These are phyloP conservation scores for Eutrema salsugineum DNA, from an alignment of 441 rosid genomes.

Conservation along the genomic window DNA sequence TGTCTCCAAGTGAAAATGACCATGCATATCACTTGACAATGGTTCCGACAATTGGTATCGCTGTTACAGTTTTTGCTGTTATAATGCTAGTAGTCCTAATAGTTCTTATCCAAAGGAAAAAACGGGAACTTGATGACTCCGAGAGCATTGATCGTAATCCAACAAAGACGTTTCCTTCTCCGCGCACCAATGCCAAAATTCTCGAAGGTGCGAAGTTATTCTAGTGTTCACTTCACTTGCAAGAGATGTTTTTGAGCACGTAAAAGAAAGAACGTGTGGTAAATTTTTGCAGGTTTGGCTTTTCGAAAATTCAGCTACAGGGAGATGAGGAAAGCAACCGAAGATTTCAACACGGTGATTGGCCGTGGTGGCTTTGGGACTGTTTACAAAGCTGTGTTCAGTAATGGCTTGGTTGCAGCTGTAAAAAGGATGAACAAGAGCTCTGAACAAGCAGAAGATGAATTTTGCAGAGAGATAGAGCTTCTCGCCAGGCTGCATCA, in stretches of 20 bases:
- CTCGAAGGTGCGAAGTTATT: constrained; percentile 55
- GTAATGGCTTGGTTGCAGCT: constrained; percentile 67
- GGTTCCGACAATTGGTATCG: constrained; percentile 67
- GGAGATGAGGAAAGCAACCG: constrained; percentile 81
- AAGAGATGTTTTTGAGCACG: not conserved
- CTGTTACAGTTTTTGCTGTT: constrained; percentile 55
- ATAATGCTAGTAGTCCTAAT: constrained; percentile 55
- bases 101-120: constrained; percentile 70
- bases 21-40: constrained; percentile 61
- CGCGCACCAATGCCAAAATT: constrained; percentile 47
- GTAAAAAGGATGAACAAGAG: constrained; percentile 80
- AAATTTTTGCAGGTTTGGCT: constrained; percentile 53
- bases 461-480: constrained; percentile 90
- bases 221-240: not conserved
- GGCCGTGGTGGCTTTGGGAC: constrained; percentile 96
- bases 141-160: constrained; percentile 41
- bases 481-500: constrained; percentile 95
- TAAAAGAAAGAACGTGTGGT: not conserved
- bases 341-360: constrained; percentile 56
- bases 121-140: constrained; percentile 57
- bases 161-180: constrained; percentile 51
- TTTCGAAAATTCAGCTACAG: constrained; percentile 72
- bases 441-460: constrained; percentile 79
- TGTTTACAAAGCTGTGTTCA: constrained; percentile 71
- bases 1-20: constrained; percentile 38